Evolutionary conservation across 129 eudicot genomes (phyloP).

Genomic region (sunflower (Helianthus annuus)): HanXRQr2.0-SUNRISE NC_035434.2:136290553-136291052

Average conservation of each 20-base stretch:
- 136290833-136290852: no score
- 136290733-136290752: no score
- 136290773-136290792: no score
- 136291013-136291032: not conserved
- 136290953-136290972: conserved; percentile 78
- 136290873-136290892: conserved; percentile 39
- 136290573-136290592: not conserved
- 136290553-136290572: not conserved
- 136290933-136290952: conserved; percentile 65
- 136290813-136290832: no score
- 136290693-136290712: not conserved
- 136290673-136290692: not conserved
- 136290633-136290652: not conserved
- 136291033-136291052: not conserved
- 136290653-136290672: not conserved
- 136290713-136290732: not conserved
- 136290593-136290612: not conserved
- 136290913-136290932: conserved; percentile 89
- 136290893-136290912: conserved; percentile 51
- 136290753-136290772: no score
- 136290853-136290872: conserved; percentile 36
- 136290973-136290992: conserved; percentile 58
- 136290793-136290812: no score
- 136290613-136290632: not conserved
- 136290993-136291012: not conserved